Conservation (phyloP, 345 rosid genomes). For the Psidium guajava region DNA sequence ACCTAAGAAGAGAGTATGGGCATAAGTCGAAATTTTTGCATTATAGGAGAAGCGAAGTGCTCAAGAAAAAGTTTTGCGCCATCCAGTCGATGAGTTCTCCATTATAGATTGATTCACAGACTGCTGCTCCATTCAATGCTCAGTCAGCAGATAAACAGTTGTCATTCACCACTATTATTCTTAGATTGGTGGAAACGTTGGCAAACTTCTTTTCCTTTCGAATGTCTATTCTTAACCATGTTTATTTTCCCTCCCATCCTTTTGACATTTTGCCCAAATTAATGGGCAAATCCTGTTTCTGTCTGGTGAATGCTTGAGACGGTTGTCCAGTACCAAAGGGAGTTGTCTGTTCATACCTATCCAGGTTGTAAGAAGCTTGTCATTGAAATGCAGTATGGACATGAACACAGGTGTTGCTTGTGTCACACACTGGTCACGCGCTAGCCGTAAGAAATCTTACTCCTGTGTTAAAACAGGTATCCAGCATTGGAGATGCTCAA, state of each 20-base stretch:
- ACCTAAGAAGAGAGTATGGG: slow-evolving; percentile 76
- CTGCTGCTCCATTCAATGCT: background rate
- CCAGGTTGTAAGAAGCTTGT: background rate
- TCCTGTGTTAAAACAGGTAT: background rate
- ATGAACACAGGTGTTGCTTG: background rate
- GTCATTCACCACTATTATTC: background rate
- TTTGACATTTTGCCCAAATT: background rate
- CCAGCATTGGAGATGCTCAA: background rate
- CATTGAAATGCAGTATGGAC: background rate
- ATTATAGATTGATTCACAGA: background rate
- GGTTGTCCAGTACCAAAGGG: background rate
- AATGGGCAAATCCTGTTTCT: background rate
- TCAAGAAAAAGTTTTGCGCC: background rate
- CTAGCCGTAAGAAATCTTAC: background rate
- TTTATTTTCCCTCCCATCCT: background rate
- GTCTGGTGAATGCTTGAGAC: background rate
- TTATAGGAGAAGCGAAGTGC: background rate
- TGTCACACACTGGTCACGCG: background rate
- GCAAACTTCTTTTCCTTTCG: background rate
- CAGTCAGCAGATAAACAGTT: background rate
- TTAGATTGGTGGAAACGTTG: background rate
- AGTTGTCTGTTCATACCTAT: background rate
- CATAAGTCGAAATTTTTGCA: slow-evolving; percentile 13
- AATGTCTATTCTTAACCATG: background rate
- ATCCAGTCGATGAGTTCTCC: background rate